Evolutionary conservation across 805 yeast species (phyloP).

Genomic region (Kregervanrija delftensis): DNA sequence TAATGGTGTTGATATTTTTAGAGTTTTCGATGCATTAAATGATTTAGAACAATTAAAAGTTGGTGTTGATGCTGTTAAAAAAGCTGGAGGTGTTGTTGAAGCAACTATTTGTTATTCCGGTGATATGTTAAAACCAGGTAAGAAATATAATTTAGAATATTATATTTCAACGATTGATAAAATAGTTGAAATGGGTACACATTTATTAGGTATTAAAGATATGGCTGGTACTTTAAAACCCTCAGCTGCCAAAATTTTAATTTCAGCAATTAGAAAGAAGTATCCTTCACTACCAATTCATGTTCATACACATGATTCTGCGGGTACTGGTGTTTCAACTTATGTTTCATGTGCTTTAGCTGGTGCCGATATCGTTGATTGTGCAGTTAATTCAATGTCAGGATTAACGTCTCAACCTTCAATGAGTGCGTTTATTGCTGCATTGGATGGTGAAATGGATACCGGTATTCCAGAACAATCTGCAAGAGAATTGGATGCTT

Average conservation of each 20-base stretch:
- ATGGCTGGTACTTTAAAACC: constrained; percentile 99
- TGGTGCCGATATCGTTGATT: constrained; percentile 98
- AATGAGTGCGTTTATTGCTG: constrained; percentile 84
- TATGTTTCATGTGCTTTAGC: constrained; percentile 92
- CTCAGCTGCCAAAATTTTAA: constrained; percentile 76
- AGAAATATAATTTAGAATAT: constrained; percentile 92
- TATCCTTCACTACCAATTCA: constrained; percentile 95
- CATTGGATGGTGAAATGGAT: constrained; percentile 78
- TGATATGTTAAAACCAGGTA: constrained; percentile 93
- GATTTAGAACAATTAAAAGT: constrained; percentile 95
- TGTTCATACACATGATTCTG: constrained; percentile 98
- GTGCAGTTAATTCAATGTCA: constrained; percentile 94
- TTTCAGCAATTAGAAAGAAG: constrained; percentile 73
- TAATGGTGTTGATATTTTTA: constrained; percentile 93
- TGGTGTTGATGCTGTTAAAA: constrained; percentile 95
- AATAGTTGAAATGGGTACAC: constrained; percentile 92
- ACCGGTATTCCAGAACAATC: constrained; percentile 62
- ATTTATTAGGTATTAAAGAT: constrained; percentile 94
- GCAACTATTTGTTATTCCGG: constrained; percentile 98
- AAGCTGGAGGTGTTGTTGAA: constrained; percentile 98
- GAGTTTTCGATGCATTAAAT: constrained; percentile 96
- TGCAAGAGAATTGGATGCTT: constrained; percentile 80
- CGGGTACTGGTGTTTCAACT: constrained; percentile 98
- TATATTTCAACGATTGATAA: constrained; percentile 75
- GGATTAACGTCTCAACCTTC: constrained; percentile 99